Base-by-base conservation (phyloP, 1,284 basidiomycete genomes). In the Chalciporus sp. region DNA sequence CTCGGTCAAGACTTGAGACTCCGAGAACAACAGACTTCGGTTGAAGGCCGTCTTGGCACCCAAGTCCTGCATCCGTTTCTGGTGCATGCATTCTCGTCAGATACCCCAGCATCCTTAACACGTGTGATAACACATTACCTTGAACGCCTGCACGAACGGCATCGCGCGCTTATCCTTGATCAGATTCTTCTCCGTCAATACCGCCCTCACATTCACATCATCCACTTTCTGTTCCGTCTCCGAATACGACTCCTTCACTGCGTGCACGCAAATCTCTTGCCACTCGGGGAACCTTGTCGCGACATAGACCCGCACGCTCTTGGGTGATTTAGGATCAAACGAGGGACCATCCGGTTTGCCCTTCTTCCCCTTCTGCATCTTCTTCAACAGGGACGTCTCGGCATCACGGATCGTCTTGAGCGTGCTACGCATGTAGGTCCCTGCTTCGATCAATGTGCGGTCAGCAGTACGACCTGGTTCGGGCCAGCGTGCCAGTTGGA, bases 161-260 rank as follows among this genome's bases (percentile, higher is more conserved):
- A 98, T 98, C 42, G 83, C 83, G 58, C 88, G 86, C 79, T 98
- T 98, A 75, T 98, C 94, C 83, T 98, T 98, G 74, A 94, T 86
- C 72, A 98, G 70, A 12, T 92, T 94, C n/a, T 79, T 82, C 67
- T 83, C 79, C 11, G 80, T 82, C 60, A 98, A 73, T 56, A 84
- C 68, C 65, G 86, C 78, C 65, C 88, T 83, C 57, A 97, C 83
- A 71, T 87, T 88, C 47, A 76, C 85, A 68, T 98, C 95, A 70
- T 99, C 93, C 40, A 98, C 86, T 61, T 78, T 82, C 57, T 85
- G 82, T 23, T 76, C 76, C 49, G 75, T 73, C 48, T 76, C 77
- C 57, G 81, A 77, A 67, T 90, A 95, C 20, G 88, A 79, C 16
- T 85, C 83, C 73, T 85, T 83, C 52, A 98, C 80, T 43, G 87